Conservation (phyloP, 1,284 basidiomycete species). For the Cutaneotrichosporon sp. region DNA sequence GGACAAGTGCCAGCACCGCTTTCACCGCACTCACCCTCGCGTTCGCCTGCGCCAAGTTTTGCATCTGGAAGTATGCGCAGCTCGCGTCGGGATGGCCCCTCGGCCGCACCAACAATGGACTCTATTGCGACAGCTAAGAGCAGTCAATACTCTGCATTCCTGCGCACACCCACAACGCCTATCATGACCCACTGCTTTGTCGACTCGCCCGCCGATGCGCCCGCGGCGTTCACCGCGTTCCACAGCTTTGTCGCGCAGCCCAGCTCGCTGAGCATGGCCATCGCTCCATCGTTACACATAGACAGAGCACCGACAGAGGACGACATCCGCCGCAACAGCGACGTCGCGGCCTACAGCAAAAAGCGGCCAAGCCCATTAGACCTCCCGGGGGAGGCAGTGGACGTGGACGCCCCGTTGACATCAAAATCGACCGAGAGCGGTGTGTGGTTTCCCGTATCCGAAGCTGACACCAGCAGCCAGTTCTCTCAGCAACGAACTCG, state of each 20-base stretch:
- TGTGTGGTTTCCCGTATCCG: not conserved
- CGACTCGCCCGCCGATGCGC: slow-evolving; percentile 8
- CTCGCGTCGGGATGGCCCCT: not conserved
- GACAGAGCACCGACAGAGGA: not conserved
- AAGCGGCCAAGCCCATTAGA: slow-evolving; percentile 5
- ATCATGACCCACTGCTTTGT: slow-evolving; percentile 8
- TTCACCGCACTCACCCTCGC: not conserved
- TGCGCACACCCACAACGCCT: slow-evolving; percentile 1
- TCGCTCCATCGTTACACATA: not conserved
- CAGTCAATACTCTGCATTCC: slow-evolving; percentile 1
- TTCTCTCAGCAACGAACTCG: slow-evolving; percentile 28
- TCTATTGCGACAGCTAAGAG: not conserved
- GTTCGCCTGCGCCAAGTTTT: not conserved
- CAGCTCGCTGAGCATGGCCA: not conserved
- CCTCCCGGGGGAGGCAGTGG: not conserved
- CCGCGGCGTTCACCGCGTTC: not conserved
- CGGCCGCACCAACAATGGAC: not conserved
- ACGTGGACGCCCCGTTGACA: slow-evolving; percentile 3
- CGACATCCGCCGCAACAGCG: not conserved
- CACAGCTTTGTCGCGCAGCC: not conserved
- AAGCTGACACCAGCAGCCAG: slow-evolving; percentile 11
- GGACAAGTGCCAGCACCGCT: not conserved
- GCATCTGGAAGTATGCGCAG: not conserved
- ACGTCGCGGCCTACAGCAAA: not conserved
- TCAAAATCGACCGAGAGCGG: slow-evolving; percentile 7